Conservation (phyloP, 352 stramenopile genomes). For the Saprolegnia parasitica region DNA sequence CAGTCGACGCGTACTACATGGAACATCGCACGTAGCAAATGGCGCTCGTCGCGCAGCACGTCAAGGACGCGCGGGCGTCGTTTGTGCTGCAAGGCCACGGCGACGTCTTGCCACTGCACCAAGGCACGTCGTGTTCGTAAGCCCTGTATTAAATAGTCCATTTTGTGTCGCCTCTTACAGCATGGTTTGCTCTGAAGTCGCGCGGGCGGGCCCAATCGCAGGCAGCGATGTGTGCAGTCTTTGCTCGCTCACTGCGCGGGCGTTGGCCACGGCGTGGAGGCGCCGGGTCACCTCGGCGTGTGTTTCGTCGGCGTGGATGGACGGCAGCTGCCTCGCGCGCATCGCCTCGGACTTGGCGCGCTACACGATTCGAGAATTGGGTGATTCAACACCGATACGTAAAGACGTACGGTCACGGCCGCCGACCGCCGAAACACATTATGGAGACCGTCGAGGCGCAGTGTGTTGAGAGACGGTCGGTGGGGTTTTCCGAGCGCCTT, state of each 20-base stretch:
- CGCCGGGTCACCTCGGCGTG: background rate
- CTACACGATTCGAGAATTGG: no score
- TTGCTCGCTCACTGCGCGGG: background rate
- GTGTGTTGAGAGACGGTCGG: background rate
- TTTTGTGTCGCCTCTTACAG: background rate
- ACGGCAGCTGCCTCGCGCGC: background rate
- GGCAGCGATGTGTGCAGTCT: background rate
- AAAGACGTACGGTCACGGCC: background rate
- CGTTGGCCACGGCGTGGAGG: background rate
- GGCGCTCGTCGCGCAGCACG: slow-evolving; percentile 10
- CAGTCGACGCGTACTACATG: no score
- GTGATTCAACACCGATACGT: background rate
- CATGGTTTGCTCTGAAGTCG: background rate
- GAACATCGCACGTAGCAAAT: slow-evolving; percentile 11
- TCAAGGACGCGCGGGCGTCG: background rate
- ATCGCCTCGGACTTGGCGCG: background rate
- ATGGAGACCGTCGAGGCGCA: background rate
- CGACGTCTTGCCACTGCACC: slow-evolving; percentile 23
- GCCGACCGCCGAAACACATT: background rate
- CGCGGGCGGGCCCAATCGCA: background rate
- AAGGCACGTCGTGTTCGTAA: background rate
- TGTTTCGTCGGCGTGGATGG: background rate
- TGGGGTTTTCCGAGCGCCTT: background rate
- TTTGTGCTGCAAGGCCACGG: slow-evolving; percentile 29
- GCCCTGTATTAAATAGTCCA: background rate